phyloP scores from a whole-genome alignment of 2,329 filamentous ascomycete genomes.

The Cladosporium sp. region DNA sequence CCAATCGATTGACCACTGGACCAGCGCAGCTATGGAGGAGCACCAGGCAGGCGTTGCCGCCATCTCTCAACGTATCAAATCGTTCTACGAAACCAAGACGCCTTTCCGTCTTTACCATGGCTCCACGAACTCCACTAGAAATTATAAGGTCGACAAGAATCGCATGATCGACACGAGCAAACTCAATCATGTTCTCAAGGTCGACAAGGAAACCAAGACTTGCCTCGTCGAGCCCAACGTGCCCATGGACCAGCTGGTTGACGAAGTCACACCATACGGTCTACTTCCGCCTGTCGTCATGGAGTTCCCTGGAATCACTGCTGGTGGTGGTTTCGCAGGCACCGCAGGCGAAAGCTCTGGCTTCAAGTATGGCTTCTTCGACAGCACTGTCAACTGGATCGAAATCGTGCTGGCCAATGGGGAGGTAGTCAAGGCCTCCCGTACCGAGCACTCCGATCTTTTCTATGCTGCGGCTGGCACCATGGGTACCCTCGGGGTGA shows the following conservation, averaged over 20 bases:
- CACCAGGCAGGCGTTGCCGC: slow-evolving; percentile 32
- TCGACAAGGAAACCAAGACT: slow-evolving; percentile 50
- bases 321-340: slow-evolving; percentile 61
- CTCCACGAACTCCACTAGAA: slow-evolving; percentile 47
- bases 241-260: slow-evolving; percentile 58
- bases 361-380: slow-evolving; percentile 63
- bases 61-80: slow-evolving; percentile 36
- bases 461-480: slow-evolving; percentile 61
- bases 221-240: slow-evolving; percentile 67
- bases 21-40: slow-evolving; percentile 19
- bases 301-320: slow-evolving; percentile 68
- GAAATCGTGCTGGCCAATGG: slow-evolving; percentile 62
- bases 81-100: slow-evolving; percentile 35
- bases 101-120: slow-evolving; percentile 52
- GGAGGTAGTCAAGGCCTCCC: slow-evolving; percentile 49
- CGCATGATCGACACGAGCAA: slow-evolving; percentile 57
- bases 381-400: slow-evolving; percentile 54
- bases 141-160: slow-evolving; percentile 33
- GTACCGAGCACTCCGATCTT: slow-evolving; percentile 50
- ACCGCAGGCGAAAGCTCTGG: slow-evolving; percentile 63
- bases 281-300: slow-evolving; percentile 62
- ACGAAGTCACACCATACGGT: slow-evolving; percentile 49
- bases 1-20: neutral
- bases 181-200: slow-evolving; percentile 55
- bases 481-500: slow-evolving; percentile 61